phyloP scores from a whole-genome alignment of 148 eudicot species.

The Rhododendron vialii region DNA sequence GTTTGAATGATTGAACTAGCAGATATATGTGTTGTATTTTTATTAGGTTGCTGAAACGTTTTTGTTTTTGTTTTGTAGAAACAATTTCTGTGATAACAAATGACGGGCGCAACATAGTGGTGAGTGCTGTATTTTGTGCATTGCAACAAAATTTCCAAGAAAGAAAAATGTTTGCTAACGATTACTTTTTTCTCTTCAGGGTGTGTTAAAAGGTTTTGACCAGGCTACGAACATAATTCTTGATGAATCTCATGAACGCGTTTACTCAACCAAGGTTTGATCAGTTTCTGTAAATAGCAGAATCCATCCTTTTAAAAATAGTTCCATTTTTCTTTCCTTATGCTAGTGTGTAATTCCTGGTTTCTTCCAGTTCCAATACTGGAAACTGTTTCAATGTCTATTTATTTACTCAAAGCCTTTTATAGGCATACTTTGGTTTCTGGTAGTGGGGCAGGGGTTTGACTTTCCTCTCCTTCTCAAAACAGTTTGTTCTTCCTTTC shows the following conservation, averaged over 20 bases:
- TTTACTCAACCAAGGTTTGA: conserved; percentile 83
- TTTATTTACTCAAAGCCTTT: not conserved
- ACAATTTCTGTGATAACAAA: conserved; percentile 81
- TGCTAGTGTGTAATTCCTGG: not conserved
- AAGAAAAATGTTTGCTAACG: conserved; percentile 8
- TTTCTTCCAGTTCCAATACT: not conserved
- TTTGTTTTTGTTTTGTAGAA: conserved; percentile 41
- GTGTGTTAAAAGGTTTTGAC: conserved; percentile 81
- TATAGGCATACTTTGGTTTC: not conserved
- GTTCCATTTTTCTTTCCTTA: not conserved
- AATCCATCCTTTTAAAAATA: conserved; percentile 38
- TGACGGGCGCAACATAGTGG: conserved; percentile 95
- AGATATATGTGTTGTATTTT: not conserved
- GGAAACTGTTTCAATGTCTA: not conserved
- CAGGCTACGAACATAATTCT: conserved; percentile 95
- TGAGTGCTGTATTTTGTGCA: conserved; percentile 32
- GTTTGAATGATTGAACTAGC: not conserved
- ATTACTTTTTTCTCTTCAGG: conserved; percentile 37
- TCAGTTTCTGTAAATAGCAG: conserved; percentile 26
- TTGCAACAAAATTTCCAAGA: not conserved
- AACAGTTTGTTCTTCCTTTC: not conserved
- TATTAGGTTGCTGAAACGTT: not conserved
- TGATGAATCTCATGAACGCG: conserved; percentile 95
- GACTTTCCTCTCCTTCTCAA: not conserved
- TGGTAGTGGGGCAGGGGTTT: not conserved